A percentile compares a stretch with the other conserved stretches of the same genome.
Evolutionary conservation across 768 basidiomycete species (phyloP).

Genomic region (Tylopilus cervinicoccineus): DNA sequence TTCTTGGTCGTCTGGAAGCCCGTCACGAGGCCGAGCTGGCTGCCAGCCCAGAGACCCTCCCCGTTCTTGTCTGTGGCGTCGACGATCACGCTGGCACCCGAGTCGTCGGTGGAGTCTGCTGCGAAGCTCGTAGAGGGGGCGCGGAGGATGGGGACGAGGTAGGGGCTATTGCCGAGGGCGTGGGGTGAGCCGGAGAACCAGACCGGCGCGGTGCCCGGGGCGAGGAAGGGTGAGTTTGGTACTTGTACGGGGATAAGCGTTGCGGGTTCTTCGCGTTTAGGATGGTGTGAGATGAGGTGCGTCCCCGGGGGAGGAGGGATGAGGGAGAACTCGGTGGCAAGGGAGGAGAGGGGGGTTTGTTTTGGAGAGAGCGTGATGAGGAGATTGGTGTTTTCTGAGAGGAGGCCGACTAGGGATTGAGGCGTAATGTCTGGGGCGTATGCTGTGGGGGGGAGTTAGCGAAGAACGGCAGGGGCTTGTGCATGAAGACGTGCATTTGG

Average conservation of each 20-base stretch:
- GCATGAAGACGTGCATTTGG: conserved; percentile 59
- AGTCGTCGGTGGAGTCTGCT: conserved; percentile 56
- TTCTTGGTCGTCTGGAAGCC: conserved; percentile 86
- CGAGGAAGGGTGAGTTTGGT: conserved; percentile 42
- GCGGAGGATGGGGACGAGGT: conserved; percentile 75
- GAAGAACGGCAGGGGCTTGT: too few species aligned
- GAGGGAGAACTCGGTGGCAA: conserved; percentile 90
- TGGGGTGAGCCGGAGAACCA: conserved; percentile 76
- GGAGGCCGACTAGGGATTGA: conserved; percentile 70
- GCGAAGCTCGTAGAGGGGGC: conserved; percentile 77
- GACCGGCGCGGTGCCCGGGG: conserved; percentile 49
- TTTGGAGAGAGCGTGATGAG: conserved; percentile 77
- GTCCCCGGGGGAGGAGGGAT: conserved; percentile 83
- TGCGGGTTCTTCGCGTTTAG: conserved; percentile 59
- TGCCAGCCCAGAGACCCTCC: conserved; percentile 82
- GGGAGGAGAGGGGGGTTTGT: conserved; percentile 67
- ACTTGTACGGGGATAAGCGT: conserved; percentile 64
- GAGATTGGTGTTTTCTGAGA: conserved; percentile 73
- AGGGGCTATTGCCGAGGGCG: conserved; percentile 66
- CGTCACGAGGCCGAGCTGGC: conserved; percentile 69
- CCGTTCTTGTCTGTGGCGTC: conserved; percentile 74
- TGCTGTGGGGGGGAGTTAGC: conserved; percentile 36
- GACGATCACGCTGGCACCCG: conserved; percentile 56
- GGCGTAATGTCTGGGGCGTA: conserved; percentile 75
- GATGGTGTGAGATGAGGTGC: conserved; percentile 84